Percentiles rank a stretch among this genome's conserved stretches.
phyloP scores from a whole-genome alignment of 1,284 basidiomycete genomes.

The Inonotus obliquus region DNA sequence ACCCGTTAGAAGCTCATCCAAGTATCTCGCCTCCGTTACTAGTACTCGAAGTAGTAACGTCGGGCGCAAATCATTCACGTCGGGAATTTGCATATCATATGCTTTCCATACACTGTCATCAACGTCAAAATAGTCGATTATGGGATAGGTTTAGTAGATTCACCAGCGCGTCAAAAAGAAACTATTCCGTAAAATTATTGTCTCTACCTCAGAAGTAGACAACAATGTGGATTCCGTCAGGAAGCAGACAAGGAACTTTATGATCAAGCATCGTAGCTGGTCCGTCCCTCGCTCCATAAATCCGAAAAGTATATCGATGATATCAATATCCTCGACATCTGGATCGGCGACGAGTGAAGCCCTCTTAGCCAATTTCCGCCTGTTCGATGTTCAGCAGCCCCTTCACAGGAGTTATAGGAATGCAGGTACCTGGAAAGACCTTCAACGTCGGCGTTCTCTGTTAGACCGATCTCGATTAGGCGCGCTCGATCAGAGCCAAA shows the following conservation, averaged over 20 bases:
- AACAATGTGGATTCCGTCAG: slow-evolving; percentile 52
- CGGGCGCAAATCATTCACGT: slow-evolving; percentile 47
- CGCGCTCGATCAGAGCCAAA: slow-evolving; percentile 57
- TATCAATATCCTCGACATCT: slow-evolving; percentile 43
- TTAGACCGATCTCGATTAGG: slow-evolving; percentile 38
- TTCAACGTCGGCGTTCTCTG: slow-evolving; percentile 43
- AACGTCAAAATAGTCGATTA: neutral
- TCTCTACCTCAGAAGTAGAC: slow-evolving; percentile 62
- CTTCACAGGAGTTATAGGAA: neutral
- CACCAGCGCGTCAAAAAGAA: slow-evolving; percentile 52
- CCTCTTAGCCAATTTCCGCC: slow-evolving; percentile 44
- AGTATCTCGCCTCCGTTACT: slow-evolving; percentile 56
- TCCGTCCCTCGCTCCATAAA: slow-evolving; percentile 47
- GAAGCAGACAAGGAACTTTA: slow-evolving; percentile 59
- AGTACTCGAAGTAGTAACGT: slow-evolving; percentile 54
- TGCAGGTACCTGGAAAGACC: slow-evolving; percentile 47
- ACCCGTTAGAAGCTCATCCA: slow-evolving; percentile 43
- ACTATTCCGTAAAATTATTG: slow-evolving; percentile 62
- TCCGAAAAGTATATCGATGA: slow-evolving; percentile 48
- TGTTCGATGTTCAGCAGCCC: slow-evolving; percentile 23
- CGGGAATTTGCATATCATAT: slow-evolving; percentile 52
- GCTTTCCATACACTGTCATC: slow-evolving; percentile 55
- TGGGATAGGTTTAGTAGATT: slow-evolving; percentile 16
- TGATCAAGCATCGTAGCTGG: slow-evolving; percentile 49
- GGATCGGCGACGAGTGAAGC: slow-evolving; percentile 45